Evolutionary conservation across 306 rosid species (phyloP).

Genomic region (Dicorynia guianensis): DNA sequence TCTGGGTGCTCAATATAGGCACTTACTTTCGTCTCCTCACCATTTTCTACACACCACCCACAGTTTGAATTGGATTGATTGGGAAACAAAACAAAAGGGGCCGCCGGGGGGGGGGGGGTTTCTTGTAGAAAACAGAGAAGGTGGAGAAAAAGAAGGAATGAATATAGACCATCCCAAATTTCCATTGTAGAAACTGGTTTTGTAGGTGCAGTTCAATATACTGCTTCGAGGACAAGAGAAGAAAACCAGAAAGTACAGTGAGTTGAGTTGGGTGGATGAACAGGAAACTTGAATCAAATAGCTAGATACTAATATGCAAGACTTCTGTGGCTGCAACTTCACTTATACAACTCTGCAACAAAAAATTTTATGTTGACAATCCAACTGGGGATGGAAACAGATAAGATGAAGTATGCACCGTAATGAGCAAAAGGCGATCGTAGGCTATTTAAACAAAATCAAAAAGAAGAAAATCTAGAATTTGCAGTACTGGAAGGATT

Average conservation of each 20-base stretch:
- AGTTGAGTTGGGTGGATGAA: not conserved
- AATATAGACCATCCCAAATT: not conserved
- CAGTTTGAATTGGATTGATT: not conserved
- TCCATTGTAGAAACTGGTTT: not conserved
- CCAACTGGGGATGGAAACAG: too few relatives aligned
- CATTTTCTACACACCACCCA: not conserved
- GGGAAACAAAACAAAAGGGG: not conserved
- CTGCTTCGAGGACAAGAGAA: too few relatives aligned
- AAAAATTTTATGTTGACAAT: too few relatives aligned
- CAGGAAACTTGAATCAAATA: not conserved
- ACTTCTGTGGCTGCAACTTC: too few relatives aligned
- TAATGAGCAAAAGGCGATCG: not conserved
- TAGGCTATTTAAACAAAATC: not conserved
- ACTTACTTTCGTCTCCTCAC: not conserved
- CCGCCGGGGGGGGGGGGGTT: too few relatives aligned
- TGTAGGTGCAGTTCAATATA: not conserved
- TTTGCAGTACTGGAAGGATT: not conserved
- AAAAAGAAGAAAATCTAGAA: not conserved
- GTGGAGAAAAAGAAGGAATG: not conserved
- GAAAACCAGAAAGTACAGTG: too few relatives aligned
- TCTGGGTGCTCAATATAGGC: conserved; percentile 4
- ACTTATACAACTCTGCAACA: too few relatives aligned
- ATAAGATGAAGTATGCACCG: not conserved
- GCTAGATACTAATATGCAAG: too few relatives aligned
- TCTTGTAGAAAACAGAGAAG: not conserved